Conservation (phyloP, 192 early-diverging fungal species). For the Linnemannia schmuckeri region DNA sequence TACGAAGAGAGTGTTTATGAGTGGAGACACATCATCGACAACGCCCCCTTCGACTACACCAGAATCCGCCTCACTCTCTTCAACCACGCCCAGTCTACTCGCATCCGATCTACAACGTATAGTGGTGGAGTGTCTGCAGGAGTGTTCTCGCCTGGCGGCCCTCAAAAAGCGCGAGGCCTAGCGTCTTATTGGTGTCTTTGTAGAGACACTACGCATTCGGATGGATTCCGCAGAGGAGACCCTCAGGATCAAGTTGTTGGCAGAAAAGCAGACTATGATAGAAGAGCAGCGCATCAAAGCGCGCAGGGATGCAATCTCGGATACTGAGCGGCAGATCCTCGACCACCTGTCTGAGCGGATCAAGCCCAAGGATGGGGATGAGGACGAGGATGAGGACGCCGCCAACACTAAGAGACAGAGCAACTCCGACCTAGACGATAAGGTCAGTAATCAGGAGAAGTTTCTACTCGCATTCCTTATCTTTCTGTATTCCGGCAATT, state of each 20-base stretch:
- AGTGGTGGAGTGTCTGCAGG: slow-evolving; percentile 12
- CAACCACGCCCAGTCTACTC: not conserved
- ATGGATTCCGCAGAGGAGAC: too few relatives aligned
- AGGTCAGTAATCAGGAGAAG: not conserved
- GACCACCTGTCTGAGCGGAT: not conserved
- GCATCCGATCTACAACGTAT: not conserved
- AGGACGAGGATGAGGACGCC: not conserved
- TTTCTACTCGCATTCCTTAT: slow-evolving; percentile 1
- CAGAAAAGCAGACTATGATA: too few relatives aligned
- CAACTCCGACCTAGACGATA: too few relatives aligned
- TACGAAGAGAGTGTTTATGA: too few relatives aligned
- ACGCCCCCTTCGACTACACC: not conserved
- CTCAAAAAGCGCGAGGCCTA: too few relatives aligned
- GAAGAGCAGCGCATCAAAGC: too few relatives aligned
- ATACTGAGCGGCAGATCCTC: slow-evolving; percentile 1
- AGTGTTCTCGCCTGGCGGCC: too few relatives aligned
- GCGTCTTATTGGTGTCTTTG: too few relatives aligned
- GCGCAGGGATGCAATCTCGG: not conserved
- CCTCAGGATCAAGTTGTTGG: too few relatives aligned
- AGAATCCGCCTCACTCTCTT: not conserved
- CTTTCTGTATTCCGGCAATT: slow-evolving; percentile 14
- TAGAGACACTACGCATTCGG: too few relatives aligned
- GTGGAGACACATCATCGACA: too few relatives aligned
- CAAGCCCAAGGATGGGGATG: not conserved
- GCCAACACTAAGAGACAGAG: not conserved